phyloP scores from a whole-genome alignment of 2,329 filamentous ascomycete genomes.

The Teratosphaeria viscida region DNA sequence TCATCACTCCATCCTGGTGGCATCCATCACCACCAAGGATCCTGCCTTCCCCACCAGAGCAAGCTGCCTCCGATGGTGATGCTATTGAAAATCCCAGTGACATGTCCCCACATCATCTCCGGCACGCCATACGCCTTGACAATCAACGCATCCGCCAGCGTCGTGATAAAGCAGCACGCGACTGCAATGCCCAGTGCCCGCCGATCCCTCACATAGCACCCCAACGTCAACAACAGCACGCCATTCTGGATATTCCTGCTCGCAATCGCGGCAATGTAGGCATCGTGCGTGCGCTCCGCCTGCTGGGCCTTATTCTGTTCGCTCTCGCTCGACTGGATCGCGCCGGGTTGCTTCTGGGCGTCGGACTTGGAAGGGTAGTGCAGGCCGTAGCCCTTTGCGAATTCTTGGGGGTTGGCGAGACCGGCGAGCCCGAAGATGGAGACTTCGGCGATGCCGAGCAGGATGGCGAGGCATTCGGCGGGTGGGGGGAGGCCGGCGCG shows the following conservation, averaged over 20 bases:
- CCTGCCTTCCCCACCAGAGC: slow-evolving; percentile 20
- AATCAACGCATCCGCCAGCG: slow-evolving; percentile 21
- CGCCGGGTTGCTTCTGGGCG: slow-evolving; percentile 5
- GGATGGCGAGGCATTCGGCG: slow-evolving; percentile 26
- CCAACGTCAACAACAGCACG: slow-evolving; percentile 21
- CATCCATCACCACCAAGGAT: slow-evolving; percentile 5
- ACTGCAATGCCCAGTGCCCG: slow-evolving; percentile 20
- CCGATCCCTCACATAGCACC: slow-evolving; percentile 21
- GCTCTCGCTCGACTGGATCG: slow-evolving; percentile 1
- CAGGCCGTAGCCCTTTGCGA: slow-evolving; percentile 25
- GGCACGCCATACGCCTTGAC: slow-evolving; percentile 19
- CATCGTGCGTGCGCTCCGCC: slow-evolving; percentile 15
- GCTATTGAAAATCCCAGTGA: slow-evolving; percentile 20
- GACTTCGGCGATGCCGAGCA: slow-evolving; percentile 23
- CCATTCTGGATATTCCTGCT: slow-evolving; percentile 24
- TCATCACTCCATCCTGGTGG: background rate
- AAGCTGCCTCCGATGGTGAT: slow-evolving; percentile 18
- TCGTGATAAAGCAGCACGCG: slow-evolving; percentile 17
- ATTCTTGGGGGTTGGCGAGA: slow-evolving; percentile 23
- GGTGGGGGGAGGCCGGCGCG: slow-evolving; percentile 23
- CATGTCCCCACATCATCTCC: slow-evolving; percentile 18
- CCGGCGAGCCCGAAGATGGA: slow-evolving; percentile 25
- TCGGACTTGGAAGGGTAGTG: slow-evolving; percentile 7
- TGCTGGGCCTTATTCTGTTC: slow-evolving; percentile 5
- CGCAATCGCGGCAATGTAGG: slow-evolving; percentile 18